Evolutionary conservation across 768 basidiomycete species (phyloP), one percentile per base, ranked within the genome.

Genomic region (Leccinum obscurum): DNA sequence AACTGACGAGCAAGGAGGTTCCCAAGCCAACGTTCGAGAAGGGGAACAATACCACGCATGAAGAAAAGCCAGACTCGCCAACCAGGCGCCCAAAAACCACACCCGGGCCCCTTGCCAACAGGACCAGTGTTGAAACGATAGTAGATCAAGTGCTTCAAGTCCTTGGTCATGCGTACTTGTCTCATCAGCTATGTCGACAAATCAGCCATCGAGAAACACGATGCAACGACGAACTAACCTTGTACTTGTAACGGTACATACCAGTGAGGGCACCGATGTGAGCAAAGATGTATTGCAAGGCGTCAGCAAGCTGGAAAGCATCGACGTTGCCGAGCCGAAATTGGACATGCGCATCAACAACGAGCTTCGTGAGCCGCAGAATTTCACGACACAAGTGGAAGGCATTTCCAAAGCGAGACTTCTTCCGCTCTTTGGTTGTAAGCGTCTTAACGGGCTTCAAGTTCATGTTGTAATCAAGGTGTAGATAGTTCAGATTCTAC

Each of bases 51-150:
- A 58, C 97, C 97, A 59, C 97, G 88, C 88, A 99, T 92, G 83
- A 99, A 99, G 81, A 98, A 99, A 58, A 99, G 77, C 97, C 97
- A 99, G 20, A 99, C 97, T 58, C 97, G 85, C 97, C 97, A 99
- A 39, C 97, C 97, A 35, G 97, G 97, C 53, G 95, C 95, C 97
- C 97, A 99, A 83, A 99, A 98, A 59, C 97, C 97, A 70, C 92
- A 93, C 66, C 97, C 97, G 54, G 97, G 97, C 66, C 97, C 97
- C 75, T 99, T 99, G 24, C 97, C 97, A 54, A 99, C 97, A 62
- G 97, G 97, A 62, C 97, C 97, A 46, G 97, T 98, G 80, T 99
- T 99, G 85, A 99, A 99, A 61, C 95, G 92, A 71, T 96, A 96
- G 80, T 96, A 96, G 76, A 97, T 95, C 68, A 98, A 78, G 72